Percentiles rank a stretch among this genome's conserved stretches.
phyloP scores from a whole-genome alignment of 164 flowering plant genomes.

The Chloranthus sessilifolius region DNA sequence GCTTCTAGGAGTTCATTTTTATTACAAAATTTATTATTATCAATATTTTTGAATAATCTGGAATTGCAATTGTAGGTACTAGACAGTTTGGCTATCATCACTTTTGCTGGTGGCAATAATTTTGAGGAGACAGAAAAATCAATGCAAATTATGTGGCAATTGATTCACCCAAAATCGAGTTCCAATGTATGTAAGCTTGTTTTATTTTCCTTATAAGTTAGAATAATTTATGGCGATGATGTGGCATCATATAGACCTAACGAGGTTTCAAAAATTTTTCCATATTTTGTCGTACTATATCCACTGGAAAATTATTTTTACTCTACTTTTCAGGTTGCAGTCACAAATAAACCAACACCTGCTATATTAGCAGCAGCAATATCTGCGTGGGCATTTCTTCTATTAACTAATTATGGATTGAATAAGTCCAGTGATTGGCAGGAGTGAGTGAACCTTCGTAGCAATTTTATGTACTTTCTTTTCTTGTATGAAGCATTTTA shows the following conservation, averaged over 20 bases:
- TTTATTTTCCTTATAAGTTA: neutral
- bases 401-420: slow-evolving; percentile 53
- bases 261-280: neutral
- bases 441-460: slow-evolving; percentile 80
- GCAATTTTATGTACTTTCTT: too few species aligned
- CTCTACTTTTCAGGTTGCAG: slow-evolving; percentile 59
- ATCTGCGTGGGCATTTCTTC: slow-evolving; percentile 91
- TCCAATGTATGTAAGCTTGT: slow-evolving; percentile 48
- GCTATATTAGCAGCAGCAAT: slow-evolving; percentile 49
- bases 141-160: slow-evolving; percentile 83
- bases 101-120: slow-evolving; percentile 73
- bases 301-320: too few species aligned
- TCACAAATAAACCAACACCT: slow-evolving; percentile 44
- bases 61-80: slow-evolving; percentile 36
- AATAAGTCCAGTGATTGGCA: slow-evolving; percentile 61
- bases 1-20: too few species aligned
- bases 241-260: neutral
- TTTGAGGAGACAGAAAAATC: slow-evolving; percentile 59
- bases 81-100: slow-evolving; percentile 73
- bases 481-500: too few species aligned
- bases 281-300: too few species aligned
- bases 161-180: slow-evolving; percentile 64
- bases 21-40: too few species aligned
- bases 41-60: neutral
- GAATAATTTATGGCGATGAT: too few species aligned